Conservation (phyloP, 2,329 filamentous ascomycete species). For the Rhynchosporium graminicola region DNA sequence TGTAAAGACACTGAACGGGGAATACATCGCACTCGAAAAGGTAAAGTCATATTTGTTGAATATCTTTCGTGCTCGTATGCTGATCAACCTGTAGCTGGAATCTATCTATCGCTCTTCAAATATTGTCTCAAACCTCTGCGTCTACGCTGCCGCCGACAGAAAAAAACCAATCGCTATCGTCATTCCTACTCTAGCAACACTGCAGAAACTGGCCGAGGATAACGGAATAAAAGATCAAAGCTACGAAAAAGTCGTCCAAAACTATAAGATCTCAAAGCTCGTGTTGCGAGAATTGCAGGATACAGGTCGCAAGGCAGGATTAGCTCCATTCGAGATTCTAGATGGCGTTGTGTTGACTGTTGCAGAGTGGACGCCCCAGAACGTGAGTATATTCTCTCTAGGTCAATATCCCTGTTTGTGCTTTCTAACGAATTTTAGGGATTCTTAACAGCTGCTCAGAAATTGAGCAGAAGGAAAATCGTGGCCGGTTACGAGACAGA, state of each 20-base stretch:
- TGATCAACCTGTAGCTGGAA: conserved; percentile 59
- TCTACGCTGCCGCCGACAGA: conserved; percentile 74
- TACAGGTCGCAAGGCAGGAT: conserved; percentile 67
- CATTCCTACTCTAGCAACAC: conserved; percentile 60
- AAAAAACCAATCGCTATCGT: conserved; percentile 80
- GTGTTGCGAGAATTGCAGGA: conserved; percentile 67
- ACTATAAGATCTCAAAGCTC: conserved; percentile 59
- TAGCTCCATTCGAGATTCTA: conserved; percentile 70
- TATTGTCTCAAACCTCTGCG: conserved; percentile 81
- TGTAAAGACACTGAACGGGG: conserved; percentile 90
- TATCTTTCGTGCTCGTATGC: not conserved
- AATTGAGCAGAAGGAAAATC: conserved; percentile 26
- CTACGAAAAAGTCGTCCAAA: conserved; percentile 54
- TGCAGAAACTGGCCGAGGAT: conserved; percentile 58
- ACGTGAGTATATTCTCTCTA: conserved; percentile 56
- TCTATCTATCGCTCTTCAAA: conserved; percentile 77
- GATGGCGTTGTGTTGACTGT: conserved; percentile 74
- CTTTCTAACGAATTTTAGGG: conserved; percentile 20
- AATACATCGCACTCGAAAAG: conserved; percentile 96
- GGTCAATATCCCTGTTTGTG: not conserved
- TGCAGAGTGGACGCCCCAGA: conserved; percentile 82
- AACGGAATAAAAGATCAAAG: conserved; percentile 61
- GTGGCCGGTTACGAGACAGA: conserved; percentile 19
- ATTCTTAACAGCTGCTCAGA: conserved; percentile 26
- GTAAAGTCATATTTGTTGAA: conserved; percentile 15